Base-by-base conservation (phyloP, 306 rosid genomes). In the Prunus kanzakura region DNA sequence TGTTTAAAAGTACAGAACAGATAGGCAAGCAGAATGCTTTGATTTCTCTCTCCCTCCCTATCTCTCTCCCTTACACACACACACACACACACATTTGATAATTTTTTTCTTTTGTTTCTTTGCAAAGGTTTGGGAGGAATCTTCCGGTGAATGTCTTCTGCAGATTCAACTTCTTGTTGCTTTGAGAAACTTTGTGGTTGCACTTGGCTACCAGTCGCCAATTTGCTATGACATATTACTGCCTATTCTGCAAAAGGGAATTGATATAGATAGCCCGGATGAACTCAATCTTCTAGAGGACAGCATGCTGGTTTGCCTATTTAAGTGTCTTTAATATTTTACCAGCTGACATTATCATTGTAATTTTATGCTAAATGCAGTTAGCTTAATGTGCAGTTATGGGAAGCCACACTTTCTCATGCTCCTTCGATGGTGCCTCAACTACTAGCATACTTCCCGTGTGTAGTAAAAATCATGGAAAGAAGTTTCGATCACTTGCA, bases 91-190 rank as follows among this genome's bases (percentile, higher is more conserved):
- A 74, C 49, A 75, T 82, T 63, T 67, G 11, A 55, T 55, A 18
- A 7, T 1, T 38, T 43, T 78, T 50, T 30, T 16, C 4, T 3
- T 8, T 82, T 74, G 51, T 71, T 69, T 62, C 76, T 68, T 11
- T 46, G n/a, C 12, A 49, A 81, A 94, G 98, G 89, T 90, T 64
- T 94, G 97, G 98, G 98, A 90, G 86, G 96, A 90, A 78, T 89
- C 97, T 79, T 87, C 92, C 73, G 95, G 98, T 80, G 97, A 94
- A 87, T 92, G 97, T 82, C 90, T 92, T 72, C 86, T 94, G 78
- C 97, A 89, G 90, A 94, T 94, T 82, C 97, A 94, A 86, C 95
- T 92, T 78, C 98, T 94, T 57, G 74, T 90, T 84, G 97, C 98
- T 81, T 79, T 94, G 86, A 89, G 84, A 79, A 94, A 92, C 84